Evolutionary conservation across 352 stramenopile species (phyloP).

Genomic region (Achlya hypogyna): DNA sequence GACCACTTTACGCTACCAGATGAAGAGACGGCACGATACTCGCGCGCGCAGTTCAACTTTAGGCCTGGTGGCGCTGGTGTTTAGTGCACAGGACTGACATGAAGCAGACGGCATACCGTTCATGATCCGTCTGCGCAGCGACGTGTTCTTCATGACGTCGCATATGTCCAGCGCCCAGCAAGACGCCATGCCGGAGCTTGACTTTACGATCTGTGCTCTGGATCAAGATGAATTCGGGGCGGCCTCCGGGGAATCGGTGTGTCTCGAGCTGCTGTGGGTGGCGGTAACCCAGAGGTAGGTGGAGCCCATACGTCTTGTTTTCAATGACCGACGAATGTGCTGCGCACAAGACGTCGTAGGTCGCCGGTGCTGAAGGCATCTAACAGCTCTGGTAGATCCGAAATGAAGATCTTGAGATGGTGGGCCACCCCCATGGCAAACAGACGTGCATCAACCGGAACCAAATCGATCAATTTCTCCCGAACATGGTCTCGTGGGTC

Average conservation of each 20-base stretch:
- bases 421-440: constrained; percentile 10
- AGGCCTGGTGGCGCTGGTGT: background rate
- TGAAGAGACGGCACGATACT: background rate
- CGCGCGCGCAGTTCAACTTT: constrained; percentile 4
- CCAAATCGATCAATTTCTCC: background rate
- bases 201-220: constrained; percentile 5
- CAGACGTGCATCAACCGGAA: background rate
- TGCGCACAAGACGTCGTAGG: background rate
- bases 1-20: constrained; percentile 8
- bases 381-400: background rate
- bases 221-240: background rate
- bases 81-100: background rate
- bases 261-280: background rate
- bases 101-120: background rate
- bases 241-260: background rate
- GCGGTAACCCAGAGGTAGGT: background rate
- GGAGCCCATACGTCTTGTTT: background rate
- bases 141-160: constrained; percentile 13
- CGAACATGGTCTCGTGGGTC: background rate
- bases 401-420: constrained; percentile 7
- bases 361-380: background rate
- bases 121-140: constrained; percentile 2
- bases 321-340: background rate
- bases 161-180: background rate
- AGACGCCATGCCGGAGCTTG: background rate